Conservation (phyloP, 768 basidiomycete genomes). For the Hypholoma sublateritium region DNA sequence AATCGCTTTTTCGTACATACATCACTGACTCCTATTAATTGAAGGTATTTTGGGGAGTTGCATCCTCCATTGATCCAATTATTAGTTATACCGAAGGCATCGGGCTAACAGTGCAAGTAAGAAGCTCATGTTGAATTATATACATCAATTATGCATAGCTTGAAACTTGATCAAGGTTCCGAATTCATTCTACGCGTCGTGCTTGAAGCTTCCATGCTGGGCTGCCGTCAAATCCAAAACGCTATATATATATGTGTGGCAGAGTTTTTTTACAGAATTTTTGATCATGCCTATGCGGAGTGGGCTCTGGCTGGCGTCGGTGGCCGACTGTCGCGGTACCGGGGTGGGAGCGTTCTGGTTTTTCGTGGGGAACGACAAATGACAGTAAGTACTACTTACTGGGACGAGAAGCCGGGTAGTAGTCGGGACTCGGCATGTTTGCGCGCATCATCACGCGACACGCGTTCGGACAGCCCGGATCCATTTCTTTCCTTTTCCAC, state of each 20-base stretch:
- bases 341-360: background rate
- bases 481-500: conserved; percentile 4
- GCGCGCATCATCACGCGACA: conserved; percentile 1
- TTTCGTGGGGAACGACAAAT: conserved; percentile 1
- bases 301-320: background rate
- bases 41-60: background rate
- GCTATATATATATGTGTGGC: background rate
- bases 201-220: background rate
- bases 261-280: background rate
- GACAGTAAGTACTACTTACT: background rate
- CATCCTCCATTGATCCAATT: background rate
- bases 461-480: background rate
- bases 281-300: background rate
- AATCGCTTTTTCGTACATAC: conserved; percentile 1
- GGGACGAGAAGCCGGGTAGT: conserved; percentile 5
- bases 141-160: conserved; percentile 7
- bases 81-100: conserved; percentile 1
- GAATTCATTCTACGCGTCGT: background rate
- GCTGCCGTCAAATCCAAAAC: background rate
- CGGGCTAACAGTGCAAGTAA: background rate
- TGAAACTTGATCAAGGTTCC: conserved; percentile 9
- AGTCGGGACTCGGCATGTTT: background rate
- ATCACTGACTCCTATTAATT: conserved; percentile 7
- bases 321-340: conserved; percentile 9
- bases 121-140: background rate